phyloP scores from a whole-genome alignment of 129 eudicot genomes.

The Helianthus annuus region DNA sequence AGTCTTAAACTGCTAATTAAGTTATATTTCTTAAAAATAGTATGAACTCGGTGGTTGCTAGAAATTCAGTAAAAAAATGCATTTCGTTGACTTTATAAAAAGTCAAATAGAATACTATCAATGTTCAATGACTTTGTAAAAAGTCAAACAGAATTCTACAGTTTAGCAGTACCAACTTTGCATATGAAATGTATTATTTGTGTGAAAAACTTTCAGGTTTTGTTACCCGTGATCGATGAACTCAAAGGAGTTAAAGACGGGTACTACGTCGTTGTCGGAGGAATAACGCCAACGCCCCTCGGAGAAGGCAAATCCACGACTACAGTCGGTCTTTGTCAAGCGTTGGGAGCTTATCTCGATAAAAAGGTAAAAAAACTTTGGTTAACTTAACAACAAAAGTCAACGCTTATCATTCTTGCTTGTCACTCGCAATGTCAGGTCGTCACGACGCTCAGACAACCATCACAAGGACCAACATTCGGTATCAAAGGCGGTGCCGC shows the following conservation, averaged over 20 bases:
- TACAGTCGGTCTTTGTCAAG: conserved; percentile 99
- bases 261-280: conserved; percentile 98
- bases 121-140: neutral
- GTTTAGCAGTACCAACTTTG: neutral
- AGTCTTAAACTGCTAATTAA: neutral
- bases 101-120: neutral
- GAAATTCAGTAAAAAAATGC: neutral
- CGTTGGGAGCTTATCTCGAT: conserved; percentile 93
- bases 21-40: neutral
- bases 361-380: conserved; percentile 60
- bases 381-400: neutral
- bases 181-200: neutral
- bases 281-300: conserved; percentile 97
- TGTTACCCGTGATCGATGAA: conserved; percentile 81
- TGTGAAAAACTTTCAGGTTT: conserved; percentile 50
- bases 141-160: neutral
- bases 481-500: conserved; percentile 99
- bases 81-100: neutral
- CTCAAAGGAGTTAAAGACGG: conserved; percentile 72
- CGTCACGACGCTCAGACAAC: conserved; percentile 91
- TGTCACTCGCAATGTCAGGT: conserved; percentile 47
- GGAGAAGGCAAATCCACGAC: conserved; percentile 99
- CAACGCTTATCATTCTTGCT: conserved; percentile 5
- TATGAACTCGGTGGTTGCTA: neutral
- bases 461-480: conserved; percentile 98